Conservation (phyloP, 306 rosid species). For the Rosa multiflora region DNA sequence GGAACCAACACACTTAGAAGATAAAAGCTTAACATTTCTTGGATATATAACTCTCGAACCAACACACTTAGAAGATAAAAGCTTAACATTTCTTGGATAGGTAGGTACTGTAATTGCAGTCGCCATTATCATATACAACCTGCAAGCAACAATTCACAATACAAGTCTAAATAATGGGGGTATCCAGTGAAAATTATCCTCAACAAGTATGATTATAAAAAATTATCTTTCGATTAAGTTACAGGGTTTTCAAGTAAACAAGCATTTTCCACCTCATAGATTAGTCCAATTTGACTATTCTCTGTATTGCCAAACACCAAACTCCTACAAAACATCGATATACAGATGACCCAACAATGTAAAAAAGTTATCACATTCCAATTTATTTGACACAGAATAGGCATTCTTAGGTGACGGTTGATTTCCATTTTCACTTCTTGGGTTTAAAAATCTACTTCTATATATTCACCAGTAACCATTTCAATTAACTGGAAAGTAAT, state of each 20-base stretch:
- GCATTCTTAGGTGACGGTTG: not conserved
- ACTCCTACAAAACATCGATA: not conserved
- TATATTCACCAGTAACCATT: not conserved
- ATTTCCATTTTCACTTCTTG: not conserved
- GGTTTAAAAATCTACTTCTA: not conserved
- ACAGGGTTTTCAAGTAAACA: not conserved
- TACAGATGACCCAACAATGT: not conserved
- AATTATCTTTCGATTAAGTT: not conserved
- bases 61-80: slow-evolving; percentile 24
- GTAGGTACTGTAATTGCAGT: slow-evolving; percentile 25
- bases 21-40: slow-evolving; percentile 30
- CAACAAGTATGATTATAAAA: not conserved
- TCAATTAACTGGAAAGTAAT: not conserved
- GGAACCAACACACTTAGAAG: slow-evolving; percentile 27
- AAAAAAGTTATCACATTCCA: not conserved
- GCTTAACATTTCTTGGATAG: slow-evolving; percentile 32
- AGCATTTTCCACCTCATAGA: not conserved
- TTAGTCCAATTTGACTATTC: not conserved
- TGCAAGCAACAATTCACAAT: slow-evolving; percentile 1
- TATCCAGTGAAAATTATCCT: not conserved
- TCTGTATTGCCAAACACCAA: not conserved
- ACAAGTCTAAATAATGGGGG: not conserved
- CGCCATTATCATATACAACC: slow-evolving; percentile 38
- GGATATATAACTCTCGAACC: slow-evolving; percentile 36
- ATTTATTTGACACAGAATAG: too few relatives aligned